Conservation (phyloP, 2,329 filamentous ascomycete genomes). For the Elsinoe batatas region DNA sequence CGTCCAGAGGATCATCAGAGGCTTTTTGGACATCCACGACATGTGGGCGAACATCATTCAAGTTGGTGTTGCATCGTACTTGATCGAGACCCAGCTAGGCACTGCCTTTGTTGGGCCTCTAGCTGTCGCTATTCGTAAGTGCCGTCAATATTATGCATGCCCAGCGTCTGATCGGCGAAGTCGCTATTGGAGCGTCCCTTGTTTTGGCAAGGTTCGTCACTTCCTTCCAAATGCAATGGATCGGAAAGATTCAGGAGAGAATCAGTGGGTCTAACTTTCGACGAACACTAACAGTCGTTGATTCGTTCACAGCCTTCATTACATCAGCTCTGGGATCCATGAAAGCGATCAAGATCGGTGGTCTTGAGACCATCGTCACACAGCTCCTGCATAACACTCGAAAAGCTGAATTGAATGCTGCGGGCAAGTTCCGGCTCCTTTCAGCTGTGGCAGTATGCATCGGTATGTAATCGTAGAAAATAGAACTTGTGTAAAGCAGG, state of each 20-base stretch:
- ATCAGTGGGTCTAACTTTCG: background rate
- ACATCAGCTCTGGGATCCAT: slow-evolving; percentile 16
- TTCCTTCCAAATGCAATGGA: background rate
- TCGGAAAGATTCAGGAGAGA: slow-evolving; percentile 1
- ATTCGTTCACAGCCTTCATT: slow-evolving; percentile 14
- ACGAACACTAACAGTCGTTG: too few species aligned
- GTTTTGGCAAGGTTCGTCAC: background rate
- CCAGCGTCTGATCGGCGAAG: background rate
- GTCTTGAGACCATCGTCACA: slow-evolving; percentile 2
- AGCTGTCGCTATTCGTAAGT: background rate
- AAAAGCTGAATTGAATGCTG: background rate
- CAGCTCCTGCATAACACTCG: background rate
- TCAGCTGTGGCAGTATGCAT: background rate
- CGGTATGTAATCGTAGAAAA: background rate
- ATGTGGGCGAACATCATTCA: slow-evolving; percentile 11
- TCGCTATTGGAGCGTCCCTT: background rate
- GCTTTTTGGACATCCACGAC: slow-evolving; percentile 8
- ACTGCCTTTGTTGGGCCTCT: slow-evolving; percentile 12
- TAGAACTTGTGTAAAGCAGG: background rate
- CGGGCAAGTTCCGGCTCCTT: slow-evolving; percentile 1
- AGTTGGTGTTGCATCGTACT: slow-evolving; percentile 10
- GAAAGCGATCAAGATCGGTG: slow-evolving; percentile 15
- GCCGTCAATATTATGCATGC: background rate
- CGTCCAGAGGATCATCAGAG: slow-evolving; percentile 6
- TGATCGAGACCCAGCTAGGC: slow-evolving; percentile 12